A percentile compares a stretch with the other conserved stretches of the same genome.
Evolutionary conservation across 306 rosid species (phyloP).

Genomic region (Vicia sativa): DNA sequence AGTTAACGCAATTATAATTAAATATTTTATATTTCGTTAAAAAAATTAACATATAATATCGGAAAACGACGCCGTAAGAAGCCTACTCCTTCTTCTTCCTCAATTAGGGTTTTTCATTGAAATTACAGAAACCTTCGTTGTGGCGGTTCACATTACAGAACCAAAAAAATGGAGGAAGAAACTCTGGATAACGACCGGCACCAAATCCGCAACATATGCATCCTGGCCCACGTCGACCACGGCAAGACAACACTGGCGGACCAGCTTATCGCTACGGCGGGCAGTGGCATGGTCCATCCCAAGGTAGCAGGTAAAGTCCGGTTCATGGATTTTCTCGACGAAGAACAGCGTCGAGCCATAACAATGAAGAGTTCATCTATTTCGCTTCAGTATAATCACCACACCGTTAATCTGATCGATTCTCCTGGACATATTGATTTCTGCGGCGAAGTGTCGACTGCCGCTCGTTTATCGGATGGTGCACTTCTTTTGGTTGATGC

Average conservation of each 20-base stretch:
- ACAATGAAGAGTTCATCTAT: conserved; percentile 94
- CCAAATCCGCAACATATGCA: conserved; percentile 77
- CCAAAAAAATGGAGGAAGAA: conserved; percentile 41
- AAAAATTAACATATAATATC: too few relatives aligned
- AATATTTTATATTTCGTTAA: too few relatives aligned
- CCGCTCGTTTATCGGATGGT: conserved; percentile 85
- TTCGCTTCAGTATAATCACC: conserved; percentile 44
- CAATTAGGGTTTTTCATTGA: neutral
- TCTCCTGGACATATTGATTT: conserved; percentile 96
- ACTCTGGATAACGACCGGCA: conserved; percentile 39
- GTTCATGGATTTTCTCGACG: conserved; percentile 86
- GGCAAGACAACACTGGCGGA: conserved; percentile 93
- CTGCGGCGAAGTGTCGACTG: conserved; percentile 91
- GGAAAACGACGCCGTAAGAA: neutral
- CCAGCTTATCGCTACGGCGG: conserved; percentile 76
- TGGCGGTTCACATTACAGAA: neutral
- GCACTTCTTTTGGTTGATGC: conserved; percentile 84
- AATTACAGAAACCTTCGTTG: neutral
- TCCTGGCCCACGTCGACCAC: conserved; percentile 90
- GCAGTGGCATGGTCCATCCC: conserved; percentile 71
- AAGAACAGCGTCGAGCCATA: conserved; percentile 87
- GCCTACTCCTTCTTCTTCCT: neutral
- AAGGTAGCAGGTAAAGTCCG: conserved; percentile 82
- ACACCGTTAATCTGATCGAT: conserved; percentile 78
- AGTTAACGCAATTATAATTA: too few relatives aligned